phyloP scores from a whole-genome alignment of 2,329 filamentous ascomycete species.

The Zymoseptoria crescenta region DNA sequence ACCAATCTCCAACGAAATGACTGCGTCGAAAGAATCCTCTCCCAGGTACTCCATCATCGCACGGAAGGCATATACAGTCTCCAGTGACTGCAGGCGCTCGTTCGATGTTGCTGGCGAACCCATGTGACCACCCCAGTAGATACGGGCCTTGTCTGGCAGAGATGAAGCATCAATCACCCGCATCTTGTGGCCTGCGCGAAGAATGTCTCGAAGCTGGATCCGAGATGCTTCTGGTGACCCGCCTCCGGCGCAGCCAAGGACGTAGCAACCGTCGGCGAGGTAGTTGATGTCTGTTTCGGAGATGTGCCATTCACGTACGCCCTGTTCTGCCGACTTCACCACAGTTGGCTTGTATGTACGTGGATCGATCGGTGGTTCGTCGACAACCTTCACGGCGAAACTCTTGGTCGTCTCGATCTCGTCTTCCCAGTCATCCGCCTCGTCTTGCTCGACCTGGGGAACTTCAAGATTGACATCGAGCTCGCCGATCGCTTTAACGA shows the following conservation, averaged over 20 bases:
- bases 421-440: constrained; percentile 8
- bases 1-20: constrained; percentile 60
- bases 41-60: constrained; percentile 47
- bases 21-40: constrained; percentile 43
- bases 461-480: constrained; percentile 23
- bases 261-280: constrained; percentile 52
- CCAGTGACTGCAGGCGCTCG: constrained; percentile 52
- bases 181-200: constrained; percentile 45
- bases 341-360: constrained; percentile 39
- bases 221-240: constrained; percentile 48
- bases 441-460: constrained; percentile 13
- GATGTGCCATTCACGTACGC: constrained; percentile 47
- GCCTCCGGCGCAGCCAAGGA: constrained; percentile 55
- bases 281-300: constrained; percentile 51
- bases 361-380: constrained; percentile 24
- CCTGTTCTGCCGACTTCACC: constrained; percentile 35
- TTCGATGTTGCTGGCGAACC: constrained; percentile 54
- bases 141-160: constrained; percentile 43
- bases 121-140: constrained; percentile 51
- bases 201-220: constrained; percentile 45
- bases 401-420: constrained; percentile 18
- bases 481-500: constrained; percentile 28
- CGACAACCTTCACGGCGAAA: constrained; percentile 30
- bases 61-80: constrained; percentile 36
- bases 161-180: constrained; percentile 46